A percentile compares a stretch with the other conserved stretches of the same genome.
phyloP scores from a whole-genome alignment of 1,284 basidiomycete species.

The Cutaneotrichosporon curvatum region DNA sequence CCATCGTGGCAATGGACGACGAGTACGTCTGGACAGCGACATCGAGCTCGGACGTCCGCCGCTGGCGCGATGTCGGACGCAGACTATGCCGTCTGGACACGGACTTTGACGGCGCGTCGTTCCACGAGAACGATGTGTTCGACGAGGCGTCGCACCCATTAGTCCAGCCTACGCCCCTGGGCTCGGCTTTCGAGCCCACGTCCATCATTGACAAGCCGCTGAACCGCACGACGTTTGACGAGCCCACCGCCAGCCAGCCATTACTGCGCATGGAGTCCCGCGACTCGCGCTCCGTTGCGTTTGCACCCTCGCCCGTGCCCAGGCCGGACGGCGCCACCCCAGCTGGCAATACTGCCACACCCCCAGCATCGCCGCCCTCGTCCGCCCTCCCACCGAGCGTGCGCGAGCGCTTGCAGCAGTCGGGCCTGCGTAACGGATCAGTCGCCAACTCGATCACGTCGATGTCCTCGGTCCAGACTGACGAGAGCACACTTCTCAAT shows the following conservation, averaged over 20 bases:
- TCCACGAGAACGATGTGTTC: slow-evolving; percentile 7
- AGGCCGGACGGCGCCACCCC: not conserved
- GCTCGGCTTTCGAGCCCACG: slow-evolving; percentile 18
- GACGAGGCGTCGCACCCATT: slow-evolving; percentile 8
- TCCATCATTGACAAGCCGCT: slow-evolving; percentile 16
- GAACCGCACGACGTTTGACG: slow-evolving; percentile 21
- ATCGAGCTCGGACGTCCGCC: slow-evolving; percentile 66
- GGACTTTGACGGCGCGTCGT: slow-evolving; percentile 35
- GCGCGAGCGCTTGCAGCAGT: slow-evolving; percentile 20
- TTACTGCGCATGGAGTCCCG: slow-evolving; percentile 24
- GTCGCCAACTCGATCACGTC: slow-evolving; percentile 31
- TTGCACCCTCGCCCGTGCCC: slow-evolving; percentile 27
- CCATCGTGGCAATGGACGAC: slow-evolving; percentile 78
- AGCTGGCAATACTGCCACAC: not conserved
- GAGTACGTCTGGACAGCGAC: slow-evolving; percentile 85
- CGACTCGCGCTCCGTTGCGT: slow-evolving; percentile 35
- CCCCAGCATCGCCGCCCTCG: slow-evolving; percentile 2
- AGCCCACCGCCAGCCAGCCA: slow-evolving; percentile 4
- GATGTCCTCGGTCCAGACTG: slow-evolving; percentile 17
- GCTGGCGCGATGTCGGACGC: slow-evolving; percentile 62
- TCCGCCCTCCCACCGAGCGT: slow-evolving; percentile 15
- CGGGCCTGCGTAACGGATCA: slow-evolving; percentile 9
- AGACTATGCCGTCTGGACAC: slow-evolving; percentile 56
- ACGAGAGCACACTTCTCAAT: slow-evolving; percentile 39
- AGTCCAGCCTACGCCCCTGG: slow-evolving; percentile 3